These are phyloP conservation scores for Medakamo hakoo DNA, from an alignment of 139 green algal species.

Conservation along the genomic window DNA sequence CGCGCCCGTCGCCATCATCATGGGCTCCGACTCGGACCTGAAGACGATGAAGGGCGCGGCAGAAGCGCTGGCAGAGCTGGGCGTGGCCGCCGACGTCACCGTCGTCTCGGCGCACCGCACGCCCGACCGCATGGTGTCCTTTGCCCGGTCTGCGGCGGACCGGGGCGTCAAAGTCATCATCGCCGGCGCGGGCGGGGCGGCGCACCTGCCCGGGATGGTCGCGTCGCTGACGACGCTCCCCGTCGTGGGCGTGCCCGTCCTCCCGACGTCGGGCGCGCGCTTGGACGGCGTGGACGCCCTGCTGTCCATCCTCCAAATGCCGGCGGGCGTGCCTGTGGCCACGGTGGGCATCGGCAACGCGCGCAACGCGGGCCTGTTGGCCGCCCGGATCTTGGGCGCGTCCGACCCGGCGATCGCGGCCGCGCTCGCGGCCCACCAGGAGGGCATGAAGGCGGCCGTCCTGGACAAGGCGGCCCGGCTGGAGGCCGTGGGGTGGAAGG, in stretches of 20 bases:
- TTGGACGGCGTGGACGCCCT: conserved; percentile 93
- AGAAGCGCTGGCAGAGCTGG: conserved; percentile 58
- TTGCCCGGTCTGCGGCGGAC: conserved; percentile 50
- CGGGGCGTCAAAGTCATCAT: conserved; percentile 76
- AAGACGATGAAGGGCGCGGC: conserved; percentile 77
- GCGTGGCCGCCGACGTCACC: conserved; percentile 57
- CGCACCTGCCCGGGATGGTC: conserved; percentile 95
- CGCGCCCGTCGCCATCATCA: conserved; percentile 85
- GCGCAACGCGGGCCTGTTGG: conserved; percentile 87
- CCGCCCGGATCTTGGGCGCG: conserved; percentile 63
- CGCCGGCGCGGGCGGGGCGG: conserved; percentile 83
- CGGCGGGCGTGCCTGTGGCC: conserved; percentile 84
- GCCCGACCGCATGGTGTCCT: conserved; percentile 85
- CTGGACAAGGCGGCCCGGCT: conserved; percentile 52
- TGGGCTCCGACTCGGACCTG: conserved; percentile 93
- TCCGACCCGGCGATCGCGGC: conserved; percentile 35
- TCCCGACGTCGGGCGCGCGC: conserved; percentile 49
- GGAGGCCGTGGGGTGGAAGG: conserved; percentile 43
- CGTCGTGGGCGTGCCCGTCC: conserved; percentile 90
- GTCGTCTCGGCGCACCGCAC: conserved; percentile 93
- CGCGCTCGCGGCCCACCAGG: conserved; percentile 53
- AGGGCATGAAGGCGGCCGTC: conserved; percentile 39
- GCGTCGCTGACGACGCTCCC: conserved; percentile 88
- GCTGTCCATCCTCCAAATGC: conserved; percentile 90
- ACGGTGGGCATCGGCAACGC: conserved; percentile 95